A percentile compares a stretch with the other conserved stretches of the same genome.
Evolutionary conservation across 768 basidiomycete species (phyloP).

Genomic region (Udeniomyces megalosporus): DNA sequence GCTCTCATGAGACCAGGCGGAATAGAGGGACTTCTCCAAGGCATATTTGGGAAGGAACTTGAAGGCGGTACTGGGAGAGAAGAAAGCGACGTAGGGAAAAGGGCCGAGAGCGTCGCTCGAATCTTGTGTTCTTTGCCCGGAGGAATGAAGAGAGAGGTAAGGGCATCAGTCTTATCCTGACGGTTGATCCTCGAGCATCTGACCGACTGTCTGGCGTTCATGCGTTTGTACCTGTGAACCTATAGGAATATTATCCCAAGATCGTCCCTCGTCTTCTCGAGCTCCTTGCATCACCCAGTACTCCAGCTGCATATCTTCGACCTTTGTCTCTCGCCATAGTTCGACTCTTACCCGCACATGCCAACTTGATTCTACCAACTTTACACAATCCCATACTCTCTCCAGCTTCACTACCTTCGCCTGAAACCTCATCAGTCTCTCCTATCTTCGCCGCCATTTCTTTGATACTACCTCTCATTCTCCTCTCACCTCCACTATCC

Average conservation of each 20-base stretch:
- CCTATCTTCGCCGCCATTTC: not conserved
- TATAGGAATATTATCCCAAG: not conserved
- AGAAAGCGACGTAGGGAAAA: not conserved
- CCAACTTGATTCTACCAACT: not conserved
- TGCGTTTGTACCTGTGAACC: no score
- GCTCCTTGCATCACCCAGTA: conserved; percentile 1
- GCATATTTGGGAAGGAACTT: not conserved
- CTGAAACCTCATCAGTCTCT: not conserved
- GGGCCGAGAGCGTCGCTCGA: not conserved
- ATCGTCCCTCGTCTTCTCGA: conserved; percentile 7
- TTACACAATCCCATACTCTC: conserved; percentile 2
- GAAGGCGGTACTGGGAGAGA: not conserved
- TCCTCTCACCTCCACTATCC: conserved; percentile 7
- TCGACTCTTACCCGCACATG: not conserved
- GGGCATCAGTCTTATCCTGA: no score
- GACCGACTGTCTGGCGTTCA: no score
- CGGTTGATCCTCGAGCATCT: no score
- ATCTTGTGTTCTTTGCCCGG: not conserved
- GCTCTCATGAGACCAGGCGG: conserved; percentile 7
- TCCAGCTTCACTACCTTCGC: not conserved
- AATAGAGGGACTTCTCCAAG: conserved; percentile 9
- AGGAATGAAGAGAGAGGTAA: not conserved
- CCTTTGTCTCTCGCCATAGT: conserved; percentile 1
- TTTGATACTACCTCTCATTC: conserved; percentile 7
- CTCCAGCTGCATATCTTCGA: conserved; percentile 1